phyloP scores from a whole-genome alignment of 2,329 filamentous ascomycete genomes.

The Incumbomyces delicatus region DNA sequence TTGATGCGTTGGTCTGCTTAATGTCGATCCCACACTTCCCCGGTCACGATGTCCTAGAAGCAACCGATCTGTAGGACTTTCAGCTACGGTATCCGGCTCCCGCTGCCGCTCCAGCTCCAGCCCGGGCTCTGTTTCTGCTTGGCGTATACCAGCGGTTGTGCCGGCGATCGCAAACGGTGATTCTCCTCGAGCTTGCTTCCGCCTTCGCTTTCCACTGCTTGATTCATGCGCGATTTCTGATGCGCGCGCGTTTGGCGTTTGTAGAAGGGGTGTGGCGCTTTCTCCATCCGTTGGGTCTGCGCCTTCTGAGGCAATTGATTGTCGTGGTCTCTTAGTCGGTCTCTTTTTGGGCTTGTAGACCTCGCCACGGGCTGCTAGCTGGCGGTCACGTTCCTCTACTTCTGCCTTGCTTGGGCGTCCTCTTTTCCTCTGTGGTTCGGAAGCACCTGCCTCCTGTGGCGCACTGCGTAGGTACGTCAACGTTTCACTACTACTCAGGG shows the following conservation, averaged over 20 bases:
- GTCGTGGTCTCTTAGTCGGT: conserved; percentile 16
- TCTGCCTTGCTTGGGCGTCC: conserved; percentile 21
- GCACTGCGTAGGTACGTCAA: conserved; percentile 14
- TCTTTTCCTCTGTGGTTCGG: conserved; percentile 17
- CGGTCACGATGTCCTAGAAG: conserved; percentile 7
- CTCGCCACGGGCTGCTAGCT: conserved; percentile 16
- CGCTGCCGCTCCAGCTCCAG: too few species aligned
- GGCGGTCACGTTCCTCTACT: conserved; percentile 18
- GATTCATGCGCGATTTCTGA: conserved; percentile 10
- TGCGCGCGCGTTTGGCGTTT: conserved; percentile 11
- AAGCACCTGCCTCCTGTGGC: conserved; percentile 10
- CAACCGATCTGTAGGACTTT: conserved; percentile 10
- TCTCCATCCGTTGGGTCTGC: conserved; percentile 9
- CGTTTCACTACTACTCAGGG: conserved; percentile 16
- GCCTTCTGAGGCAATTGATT: conserved; percentile 14
- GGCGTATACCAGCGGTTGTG: background rate
- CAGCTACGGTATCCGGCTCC: background rate
- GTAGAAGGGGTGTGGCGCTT: conserved; percentile 9
- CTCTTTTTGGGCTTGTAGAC: conserved; percentile 21
- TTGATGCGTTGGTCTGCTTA: conserved; percentile 4
- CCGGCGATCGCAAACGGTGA: background rate
- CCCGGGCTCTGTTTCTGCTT: background rate
- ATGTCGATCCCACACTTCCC: conserved; percentile 3
- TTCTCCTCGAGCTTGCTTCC: conserved; percentile 6
- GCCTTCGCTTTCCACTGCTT: conserved; percentile 15